A percentile compares a stretch with the other conserved stretches of the same genome.
Conservation (phyloP, 2,329 filamentous ascomycete genomes). For the Stachybotrys chartarum region DNA sequence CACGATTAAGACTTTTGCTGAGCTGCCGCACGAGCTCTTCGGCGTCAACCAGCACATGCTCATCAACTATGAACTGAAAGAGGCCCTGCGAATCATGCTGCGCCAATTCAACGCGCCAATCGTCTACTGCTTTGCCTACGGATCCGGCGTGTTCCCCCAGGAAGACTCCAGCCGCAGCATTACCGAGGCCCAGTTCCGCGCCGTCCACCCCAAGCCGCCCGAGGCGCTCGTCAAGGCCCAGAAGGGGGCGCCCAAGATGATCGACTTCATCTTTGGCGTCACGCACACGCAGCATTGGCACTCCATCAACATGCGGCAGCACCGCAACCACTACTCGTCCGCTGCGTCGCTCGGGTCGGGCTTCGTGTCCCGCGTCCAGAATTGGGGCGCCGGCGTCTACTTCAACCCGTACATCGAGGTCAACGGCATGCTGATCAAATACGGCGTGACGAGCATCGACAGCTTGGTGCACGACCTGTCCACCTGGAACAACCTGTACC, state of each 20-base stretch:
- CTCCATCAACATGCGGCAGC: constrained; percentile 80
- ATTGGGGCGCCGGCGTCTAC: constrained; percentile 92
- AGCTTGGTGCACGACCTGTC: constrained; percentile 81
- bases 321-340: constrained; percentile 87
- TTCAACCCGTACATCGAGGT: constrained; percentile 95
- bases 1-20: constrained; percentile 34
- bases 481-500: constrained; percentile 89
- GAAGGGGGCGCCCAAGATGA: constrained; percentile 86
- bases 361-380: constrained; percentile 77
- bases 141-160: constrained; percentile 93
- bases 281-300: constrained; percentile 96
- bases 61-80: constrained; percentile 93
- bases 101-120: constrained; percentile 92
- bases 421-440: constrained; percentile 95
- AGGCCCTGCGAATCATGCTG: constrained; percentile 76
- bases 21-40: constrained; percentile 51
- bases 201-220: constrained; percentile 76
- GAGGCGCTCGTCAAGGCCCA: constrained; percentile 77
- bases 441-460: constrained; percentile 91
- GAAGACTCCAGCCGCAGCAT: constrained; percentile 42
- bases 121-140: constrained; percentile 94
- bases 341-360: constrained; percentile 79
- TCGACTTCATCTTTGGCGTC: constrained; percentile 97
- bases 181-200: constrained; percentile 48
- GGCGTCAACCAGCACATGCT: constrained; percentile 95